Base-by-base conservation (phyloP, 805 yeast species). In the Lachancea sp. region DNA sequence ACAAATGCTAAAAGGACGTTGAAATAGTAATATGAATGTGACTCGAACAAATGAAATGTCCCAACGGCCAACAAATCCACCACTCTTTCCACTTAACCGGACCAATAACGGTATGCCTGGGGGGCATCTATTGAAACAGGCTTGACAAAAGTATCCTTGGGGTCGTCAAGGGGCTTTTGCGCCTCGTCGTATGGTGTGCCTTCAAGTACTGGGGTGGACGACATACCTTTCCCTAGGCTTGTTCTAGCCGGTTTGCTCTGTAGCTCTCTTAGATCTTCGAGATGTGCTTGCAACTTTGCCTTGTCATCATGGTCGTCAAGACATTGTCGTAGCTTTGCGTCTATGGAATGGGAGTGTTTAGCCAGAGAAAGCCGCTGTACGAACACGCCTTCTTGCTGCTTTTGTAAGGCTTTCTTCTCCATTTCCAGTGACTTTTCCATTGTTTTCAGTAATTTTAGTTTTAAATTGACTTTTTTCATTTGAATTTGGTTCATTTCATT, bases 311-410 rank as follows among this genome's bases (percentile, higher is more conserved):
- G 44, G 22, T 45, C 47, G 23, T 44, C 49, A 20, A 50, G 28
- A 32, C 55, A 41, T 25, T 52, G 48, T 42, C 52, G 51, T 38
- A 58, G 45, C 35, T 54, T 80, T 29, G 67, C 56, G 33, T 77
- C 62, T 4, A 81, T 67, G 2, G 66, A 52, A 15, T 70, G 63
- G 1, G 86, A 74, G 13, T 77, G 69, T 53, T 77, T 79, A 31
- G 81, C 71, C 48, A 83, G 69, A n/a, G 83, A 71, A 25, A 84
- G 56, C 42, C 87, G 66, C 49, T 83, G 87, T 35, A 80, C 58
- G 47, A 81, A 74, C 5, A 80, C 55, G 46, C 80, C 85, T 49
- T 79, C 83, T 51, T 81, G 84, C 52, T 78, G 80, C 45, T 70
- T 73, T 22, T 74, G 72, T 34, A 83, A 54, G 24, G 71, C 64